Percentiles rank a stretch among this genome's conserved stretches.
Evolutionary conservation across 1,284 basidiomycete genomes (phyloP).

Genomic region (Puccinia triticina): DNA sequence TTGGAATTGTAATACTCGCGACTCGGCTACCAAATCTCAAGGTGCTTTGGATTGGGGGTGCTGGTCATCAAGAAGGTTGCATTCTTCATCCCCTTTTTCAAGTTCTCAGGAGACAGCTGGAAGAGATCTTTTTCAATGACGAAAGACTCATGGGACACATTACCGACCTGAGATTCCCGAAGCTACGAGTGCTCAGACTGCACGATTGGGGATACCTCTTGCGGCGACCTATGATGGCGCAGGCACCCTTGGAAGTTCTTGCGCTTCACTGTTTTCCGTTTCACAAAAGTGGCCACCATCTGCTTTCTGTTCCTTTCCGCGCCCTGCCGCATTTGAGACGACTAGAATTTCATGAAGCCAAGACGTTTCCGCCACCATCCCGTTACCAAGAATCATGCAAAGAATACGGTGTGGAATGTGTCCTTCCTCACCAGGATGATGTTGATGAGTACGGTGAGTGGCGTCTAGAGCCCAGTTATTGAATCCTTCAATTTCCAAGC

Average conservation of each 20-base stretch:
- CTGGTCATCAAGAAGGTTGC: neutral
- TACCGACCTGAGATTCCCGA: neutral
- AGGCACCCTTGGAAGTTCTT: neutral
- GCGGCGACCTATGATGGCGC: neutral
- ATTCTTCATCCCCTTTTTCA: neutral
- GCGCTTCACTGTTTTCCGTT: slow-evolving; percentile 1
- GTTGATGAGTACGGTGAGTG: neutral
- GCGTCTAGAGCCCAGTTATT: too few relatives aligned
- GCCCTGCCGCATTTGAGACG: neutral
- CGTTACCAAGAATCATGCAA: neutral
- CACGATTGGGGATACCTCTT: neutral
- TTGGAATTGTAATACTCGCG: neutral
- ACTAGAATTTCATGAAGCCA: neutral
- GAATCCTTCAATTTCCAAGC: too few relatives aligned
- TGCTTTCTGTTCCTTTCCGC: neutral
- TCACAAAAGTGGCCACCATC: neutral
- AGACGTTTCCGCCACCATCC: neutral
- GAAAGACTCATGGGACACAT: neutral
- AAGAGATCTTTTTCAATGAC: slow-evolving; percentile 17
- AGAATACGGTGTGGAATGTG: neutral
- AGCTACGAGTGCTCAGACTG: neutral
- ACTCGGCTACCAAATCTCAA: slow-evolving; percentile 8
- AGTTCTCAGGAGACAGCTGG: neutral
- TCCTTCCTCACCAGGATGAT: neutral
- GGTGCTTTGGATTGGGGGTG: slow-evolving; percentile 1